These are phyloP conservation scores for Cutaneotrichosporon sp. DNA, from an alignment of 1,284 basidiomycete species.

Conservation along the genomic window DNA sequence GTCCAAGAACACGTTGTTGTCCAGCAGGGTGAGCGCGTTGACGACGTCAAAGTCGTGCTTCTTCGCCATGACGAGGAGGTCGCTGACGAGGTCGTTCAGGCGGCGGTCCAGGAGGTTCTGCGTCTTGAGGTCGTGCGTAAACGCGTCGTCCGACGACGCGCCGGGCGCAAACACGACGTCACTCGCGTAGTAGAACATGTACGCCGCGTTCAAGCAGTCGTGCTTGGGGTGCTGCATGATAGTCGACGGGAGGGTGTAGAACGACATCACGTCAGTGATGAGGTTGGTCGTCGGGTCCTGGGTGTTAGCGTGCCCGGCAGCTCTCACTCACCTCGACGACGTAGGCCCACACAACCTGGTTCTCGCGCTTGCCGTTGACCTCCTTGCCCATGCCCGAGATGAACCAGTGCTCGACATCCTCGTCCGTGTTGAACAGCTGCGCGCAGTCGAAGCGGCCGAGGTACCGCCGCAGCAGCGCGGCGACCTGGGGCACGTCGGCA, in stretches of 20 bases:
- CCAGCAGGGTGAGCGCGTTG: constrained; percentile 93
- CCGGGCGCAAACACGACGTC: constrained; percentile 40
- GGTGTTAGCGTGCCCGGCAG: background rate
- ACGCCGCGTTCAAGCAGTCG: constrained; percentile 58
- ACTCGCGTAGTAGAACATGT: constrained; percentile 61
- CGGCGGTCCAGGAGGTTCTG: constrained; percentile 68
- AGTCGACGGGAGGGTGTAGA: constrained; percentile 91
- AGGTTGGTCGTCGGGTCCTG: constrained; percentile 77
- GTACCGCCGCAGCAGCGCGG: constrained; percentile 74
- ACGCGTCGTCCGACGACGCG: constrained; percentile 36
- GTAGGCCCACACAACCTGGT: constrained; percentile 94
- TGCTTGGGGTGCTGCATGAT: constrained; percentile 55
- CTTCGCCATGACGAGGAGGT: constrained; percentile 77
- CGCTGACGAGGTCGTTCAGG: constrained; percentile 70
- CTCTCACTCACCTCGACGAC: constrained; percentile 77
- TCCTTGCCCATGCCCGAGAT: constrained; percentile 78
- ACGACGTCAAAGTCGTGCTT: constrained; percentile 91
- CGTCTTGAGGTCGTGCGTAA: constrained; percentile 58
- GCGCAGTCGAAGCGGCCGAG: constrained; percentile 84
- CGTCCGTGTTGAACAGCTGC: constrained; percentile 68
- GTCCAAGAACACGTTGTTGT: constrained; percentile 79
- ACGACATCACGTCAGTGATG: constrained; percentile 95
- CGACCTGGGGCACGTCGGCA: constrained; percentile 72
- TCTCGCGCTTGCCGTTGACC: constrained; percentile 60
- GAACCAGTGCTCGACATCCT: constrained; percentile 86